Evolutionary conservation across 225 moss, liverwort and hornwort genomes (phyloP), one percentile per base, ranked within the genome.

Genomic region (Polytrichum formosum): DNA sequence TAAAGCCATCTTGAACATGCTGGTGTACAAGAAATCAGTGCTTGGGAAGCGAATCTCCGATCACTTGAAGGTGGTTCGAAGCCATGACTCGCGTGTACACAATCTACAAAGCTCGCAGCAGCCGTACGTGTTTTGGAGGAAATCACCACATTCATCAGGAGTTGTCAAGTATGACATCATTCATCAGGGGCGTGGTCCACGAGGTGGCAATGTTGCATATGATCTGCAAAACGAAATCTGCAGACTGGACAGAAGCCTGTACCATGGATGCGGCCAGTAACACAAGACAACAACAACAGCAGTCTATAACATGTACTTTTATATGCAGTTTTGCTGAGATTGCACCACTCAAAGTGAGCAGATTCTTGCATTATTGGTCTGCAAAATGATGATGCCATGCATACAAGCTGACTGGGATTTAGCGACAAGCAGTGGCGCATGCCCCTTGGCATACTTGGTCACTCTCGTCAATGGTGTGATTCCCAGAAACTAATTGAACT

Each of bases 1-100:
- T 70, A 87, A 81, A 78, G 88, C 92, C 10, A 67, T 94, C 37
- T 70, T 94, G 53, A 94, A 94, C 65, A 85, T 86, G 75, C 76
- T 92, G 75, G 81, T 94, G 19, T 84, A 87, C 25, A 94, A 94
- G 70, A 94, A 87, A 79, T 73, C 82, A 54, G 87, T 85, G 5
- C 80, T 94, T 0, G 85, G 87, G 25, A 85, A 83, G 75, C 80
- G 82, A 56, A 80, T 92, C 5, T 84, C 79, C 1, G 89, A 84
- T 25, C 90, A 89, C 71, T 56, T 92, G 26, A 89, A 85, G 60
- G 59, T 92, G 60, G 63, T 85, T 61, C 84, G 66, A 28, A 94
- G 87, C 69, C 66, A 70, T 2, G 85, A 94, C 67, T 83, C 88
- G 1, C 63, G 80, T 37, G 80, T 94, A 26, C 90, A 89, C 72